phyloP scores from a whole-genome alignment of 2,329 filamentous ascomycete genomes.

The Aureobasidium namibiae region DNA sequence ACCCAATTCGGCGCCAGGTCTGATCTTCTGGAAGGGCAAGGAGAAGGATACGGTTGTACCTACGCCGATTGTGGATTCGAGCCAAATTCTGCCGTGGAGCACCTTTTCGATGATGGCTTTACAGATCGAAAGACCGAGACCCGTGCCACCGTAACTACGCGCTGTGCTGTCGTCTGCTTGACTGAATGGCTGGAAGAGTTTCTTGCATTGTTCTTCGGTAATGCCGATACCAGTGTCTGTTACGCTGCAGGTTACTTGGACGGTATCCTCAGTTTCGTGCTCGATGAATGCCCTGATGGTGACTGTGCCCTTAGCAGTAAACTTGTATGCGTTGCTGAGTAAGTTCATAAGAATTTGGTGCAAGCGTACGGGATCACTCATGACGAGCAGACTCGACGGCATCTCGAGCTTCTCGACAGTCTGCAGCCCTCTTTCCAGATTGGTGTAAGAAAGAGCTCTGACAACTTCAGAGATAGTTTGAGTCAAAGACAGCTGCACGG shows the following conservation, averaged over 20 bases:
- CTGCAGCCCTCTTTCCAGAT: constrained; percentile 51
- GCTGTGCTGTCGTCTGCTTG: constrained; percentile 88
- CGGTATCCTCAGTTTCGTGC: constrained; percentile 59
- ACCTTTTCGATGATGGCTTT: constrained; percentile 90
- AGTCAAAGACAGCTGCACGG: constrained; percentile 40
- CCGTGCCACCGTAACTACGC: constrained; percentile 84
- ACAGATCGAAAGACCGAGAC: constrained; percentile 85
- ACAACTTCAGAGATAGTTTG: constrained; percentile 58
- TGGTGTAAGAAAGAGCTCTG: constrained; percentile 54
- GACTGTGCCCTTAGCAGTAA: constrained; percentile 78
- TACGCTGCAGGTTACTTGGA: constrained; percentile 76
- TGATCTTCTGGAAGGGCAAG: constrained; percentile 76
- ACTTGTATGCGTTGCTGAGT: constrained; percentile 88
- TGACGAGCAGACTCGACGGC: constrained; percentile 45
- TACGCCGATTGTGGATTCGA: constrained; percentile 65
- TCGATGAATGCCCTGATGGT: constrained; percentile 72
- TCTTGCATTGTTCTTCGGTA: constrained; percentile 68
- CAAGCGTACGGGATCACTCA: constrained; percentile 44
- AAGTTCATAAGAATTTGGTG: constrained; percentile 62
- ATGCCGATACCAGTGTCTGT: constrained; percentile 89
- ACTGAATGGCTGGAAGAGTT: constrained; percentile 85
- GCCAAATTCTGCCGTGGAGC: constrained; percentile 76
- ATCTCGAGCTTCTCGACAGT: constrained; percentile 50
- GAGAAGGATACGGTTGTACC: constrained; percentile 73
- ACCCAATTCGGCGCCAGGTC: constrained; percentile 35